Percentiles rank a stretch among this genome's conserved stretches.
These are phyloP conservation scores for Melanomma pulvis-pyrius DNA, from an alignment of 495 filamentous ascomycete species.

Conservation along the genomic window DNA sequence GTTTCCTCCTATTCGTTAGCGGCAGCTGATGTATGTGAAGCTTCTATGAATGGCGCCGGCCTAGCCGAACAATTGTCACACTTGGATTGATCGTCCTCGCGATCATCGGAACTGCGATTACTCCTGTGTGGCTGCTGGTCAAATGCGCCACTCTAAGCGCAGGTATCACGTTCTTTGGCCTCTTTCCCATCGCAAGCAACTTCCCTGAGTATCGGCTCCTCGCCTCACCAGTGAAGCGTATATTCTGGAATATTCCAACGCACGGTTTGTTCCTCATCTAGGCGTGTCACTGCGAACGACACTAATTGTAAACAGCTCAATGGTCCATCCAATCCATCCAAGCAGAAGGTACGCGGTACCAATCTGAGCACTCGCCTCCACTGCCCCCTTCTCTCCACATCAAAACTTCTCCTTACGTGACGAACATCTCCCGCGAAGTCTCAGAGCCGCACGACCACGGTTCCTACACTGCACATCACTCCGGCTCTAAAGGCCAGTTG, in stretches of 20 bases:
- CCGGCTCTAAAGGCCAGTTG: neutral
- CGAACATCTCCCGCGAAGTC: too few relatives aligned
- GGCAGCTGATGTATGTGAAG: conserved; percentile 32
- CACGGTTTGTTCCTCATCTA: conserved; percentile 28
- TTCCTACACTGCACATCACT: conserved; percentile 10
- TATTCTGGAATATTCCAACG: conserved; percentile 51
- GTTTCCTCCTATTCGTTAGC: neutral
- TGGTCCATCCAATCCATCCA: conserved; percentile 40
- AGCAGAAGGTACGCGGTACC: conserved; percentile 29
- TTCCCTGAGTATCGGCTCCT: conserved; percentile 51
- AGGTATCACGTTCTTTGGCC: conserved; percentile 49
- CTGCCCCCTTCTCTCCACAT: neutral
- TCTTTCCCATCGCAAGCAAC: conserved; percentile 49
- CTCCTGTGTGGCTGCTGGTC: conserved; percentile 46
- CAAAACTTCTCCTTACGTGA: neutral
- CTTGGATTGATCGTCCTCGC: conserved; percentile 43
- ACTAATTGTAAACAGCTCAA: too few relatives aligned
- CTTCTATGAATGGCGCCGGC: conserved; percentile 52
- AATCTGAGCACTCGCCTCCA: neutral
- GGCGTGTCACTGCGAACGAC: too few relatives aligned
- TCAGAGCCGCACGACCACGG: conserved; percentile 4
- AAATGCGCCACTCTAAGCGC: conserved; percentile 46
- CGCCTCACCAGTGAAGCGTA: conserved; percentile 49
- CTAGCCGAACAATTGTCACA: conserved; percentile 44
- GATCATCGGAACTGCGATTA: conserved; percentile 42